Base-by-base conservation (phyloP, 2,329 filamentous ascomycete genomes). In the Aspergillus eucalypticola region DNA sequence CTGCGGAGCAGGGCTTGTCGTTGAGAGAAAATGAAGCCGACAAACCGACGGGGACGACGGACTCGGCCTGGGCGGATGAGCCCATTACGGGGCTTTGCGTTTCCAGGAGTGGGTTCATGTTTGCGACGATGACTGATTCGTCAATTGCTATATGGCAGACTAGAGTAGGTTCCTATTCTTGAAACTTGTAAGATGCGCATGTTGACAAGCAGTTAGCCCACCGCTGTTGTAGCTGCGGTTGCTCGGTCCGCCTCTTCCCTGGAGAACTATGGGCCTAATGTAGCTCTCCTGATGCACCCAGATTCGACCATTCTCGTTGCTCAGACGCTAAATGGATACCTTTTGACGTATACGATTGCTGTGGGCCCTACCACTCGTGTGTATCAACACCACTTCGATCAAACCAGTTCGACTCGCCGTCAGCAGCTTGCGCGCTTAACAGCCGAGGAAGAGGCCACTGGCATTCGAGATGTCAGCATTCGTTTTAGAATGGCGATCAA, bases 401-500 rank as follows among this genome's bases (percentile, higher is more conserved):
- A 81, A 58, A 76, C 77, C 46, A 71, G 68, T 27, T 77, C 81
- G 42, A 72, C 74, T 15, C 78, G 79, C 44, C 78, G 79, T 51
- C 79, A 82, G 56, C 79, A 80, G 62, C 64, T 78, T 21, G 72
- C 76, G 38, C 75, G 73, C 44, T 75, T 78, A 32, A 86, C 90
- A 76, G 91, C 91, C 0, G 86, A 90, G 1, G 93, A 93, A 35
- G 95, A 97, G 74, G 90, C 90, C 8, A 84, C 84, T 52, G 91
- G 91, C 3, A 88, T 96, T 54, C 86, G 87, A 56, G 95, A 99
- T 76, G 87, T 96, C 58, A 96, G 90, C 69, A 84, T 99, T 52
- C 90, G 92, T 10, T 99, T 99, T 76, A 87, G 94, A 59, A 96
- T 97, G 90, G 94, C 96, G 13, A 98, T 99, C 71, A 96, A 96